These are phyloP conservation scores for Candida manassasensis DNA, from an alignment of 805 yeast species.

Conservation along the genomic window DNA sequence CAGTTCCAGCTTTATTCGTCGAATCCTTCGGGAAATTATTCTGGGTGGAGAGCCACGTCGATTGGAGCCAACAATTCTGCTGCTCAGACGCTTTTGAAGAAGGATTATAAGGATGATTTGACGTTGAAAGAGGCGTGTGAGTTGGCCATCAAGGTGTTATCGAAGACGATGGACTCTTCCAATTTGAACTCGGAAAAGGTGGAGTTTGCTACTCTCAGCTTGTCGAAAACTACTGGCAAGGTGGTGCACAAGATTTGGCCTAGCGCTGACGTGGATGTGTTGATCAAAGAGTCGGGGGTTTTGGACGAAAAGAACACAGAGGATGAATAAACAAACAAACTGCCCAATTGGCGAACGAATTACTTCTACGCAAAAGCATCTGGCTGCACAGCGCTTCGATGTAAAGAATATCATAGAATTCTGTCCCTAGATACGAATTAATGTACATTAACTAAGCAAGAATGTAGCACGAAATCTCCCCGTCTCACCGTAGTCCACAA, in stretches of 20 bases:
- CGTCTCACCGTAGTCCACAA: too few species aligned
- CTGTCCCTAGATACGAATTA: neutral
- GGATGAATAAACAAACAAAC: constrained; percentile 22
- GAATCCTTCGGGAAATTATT: constrained; percentile 95
- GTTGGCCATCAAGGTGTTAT: constrained; percentile 83
- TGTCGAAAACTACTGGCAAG: constrained; percentile 44
- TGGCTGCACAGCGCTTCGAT: too few species aligned
- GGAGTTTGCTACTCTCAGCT: constrained; percentile 80
- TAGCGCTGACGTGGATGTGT: constrained; percentile 68
- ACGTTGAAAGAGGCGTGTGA: constrained; percentile 71
- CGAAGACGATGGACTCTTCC: constrained; percentile 90
- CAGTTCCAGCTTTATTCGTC: constrained; percentile 92
- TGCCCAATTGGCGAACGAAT: too few species aligned
- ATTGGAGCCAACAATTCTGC: constrained; percentile 96
- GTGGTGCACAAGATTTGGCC: constrained; percentile 71
- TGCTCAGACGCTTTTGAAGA: constrained; percentile 92
- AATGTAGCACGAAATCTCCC: too few species aligned
- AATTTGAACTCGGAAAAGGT: constrained; percentile 83
- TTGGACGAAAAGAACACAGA: constrained; percentile 36
- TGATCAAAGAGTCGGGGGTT: constrained; percentile 71
- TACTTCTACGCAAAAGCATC: too few species aligned
- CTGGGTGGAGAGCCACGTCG: constrained; percentile 97
- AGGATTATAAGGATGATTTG: constrained; percentile 86
- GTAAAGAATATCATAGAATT: neutral
- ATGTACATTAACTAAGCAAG: neutral